A percentile compares a stretch with the other conserved stretches of the same genome.
phyloP scores from a whole-genome alignment of 2,329 filamentous ascomycete species.

The Geosmithia flava region DNA sequence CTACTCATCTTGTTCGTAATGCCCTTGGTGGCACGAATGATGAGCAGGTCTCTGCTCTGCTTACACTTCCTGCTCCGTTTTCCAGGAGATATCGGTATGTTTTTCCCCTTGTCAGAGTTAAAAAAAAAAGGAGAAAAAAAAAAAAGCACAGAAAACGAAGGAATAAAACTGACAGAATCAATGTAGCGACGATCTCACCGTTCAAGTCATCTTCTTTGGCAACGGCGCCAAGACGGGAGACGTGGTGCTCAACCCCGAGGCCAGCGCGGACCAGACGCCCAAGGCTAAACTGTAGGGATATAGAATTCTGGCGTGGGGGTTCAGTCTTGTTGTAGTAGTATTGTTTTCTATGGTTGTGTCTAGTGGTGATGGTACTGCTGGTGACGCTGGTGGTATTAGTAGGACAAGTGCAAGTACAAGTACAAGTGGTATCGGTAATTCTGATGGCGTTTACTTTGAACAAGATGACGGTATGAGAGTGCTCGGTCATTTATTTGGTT shows the following conservation, averaged over 20 bases:
- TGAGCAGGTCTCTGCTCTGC: slow-evolving; percentile 84
- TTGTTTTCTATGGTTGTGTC: slow-evolving; percentile 12
- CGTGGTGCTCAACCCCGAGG: slow-evolving; percentile 76
- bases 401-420: too few relatives aligned
- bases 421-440: too few relatives aligned
- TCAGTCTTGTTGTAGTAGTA: background rate
- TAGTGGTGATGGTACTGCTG: too few relatives aligned
- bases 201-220: slow-evolving; percentile 98
- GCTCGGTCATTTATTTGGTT: too few relatives aligned
- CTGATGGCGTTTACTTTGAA: too few relatives aligned
- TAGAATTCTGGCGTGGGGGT: background rate
- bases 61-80: slow-evolving; percentile 85
- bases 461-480: too few relatives aligned
- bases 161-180: too few relatives aligned
- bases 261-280: slow-evolving; percentile 45
- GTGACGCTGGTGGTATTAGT: too few relatives aligned
- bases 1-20: slow-evolving; percentile 90
- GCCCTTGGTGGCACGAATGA: slow-evolving; percentile 86
- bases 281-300: slow-evolving; percentile 24
- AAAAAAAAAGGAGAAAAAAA: too few relatives aligned
- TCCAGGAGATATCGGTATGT: slow-evolving; percentile 75
- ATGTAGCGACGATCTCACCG: slow-evolving; percentile 63
- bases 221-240: slow-evolving; percentile 64
- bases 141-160: too few relatives aligned
- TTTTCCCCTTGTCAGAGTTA: too few relatives aligned